These are phyloP conservation scores for Malus hybrid DNA, from an alignment of 331 rosid genomes.

Conservation along the genomic window DNA sequence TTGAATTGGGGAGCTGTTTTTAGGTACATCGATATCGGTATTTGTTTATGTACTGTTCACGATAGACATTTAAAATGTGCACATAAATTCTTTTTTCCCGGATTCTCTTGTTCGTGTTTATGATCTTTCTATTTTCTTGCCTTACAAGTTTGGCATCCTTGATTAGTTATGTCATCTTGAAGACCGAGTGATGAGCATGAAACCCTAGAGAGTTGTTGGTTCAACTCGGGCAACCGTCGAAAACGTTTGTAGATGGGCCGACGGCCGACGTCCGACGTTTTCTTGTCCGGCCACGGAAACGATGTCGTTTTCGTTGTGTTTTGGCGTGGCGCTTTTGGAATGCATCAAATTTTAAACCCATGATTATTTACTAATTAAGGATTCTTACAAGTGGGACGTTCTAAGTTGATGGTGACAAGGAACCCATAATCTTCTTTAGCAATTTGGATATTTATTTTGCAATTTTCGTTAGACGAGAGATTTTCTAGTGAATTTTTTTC, in stretches of 20 bases:
- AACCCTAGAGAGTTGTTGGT: neutral
- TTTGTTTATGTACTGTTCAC: slow-evolving; percentile 55
- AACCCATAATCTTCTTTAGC: slow-evolving; percentile 9
- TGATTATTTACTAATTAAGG: neutral
- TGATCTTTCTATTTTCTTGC: neutral
- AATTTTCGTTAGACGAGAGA: neutral
- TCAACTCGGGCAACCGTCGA: neutral
- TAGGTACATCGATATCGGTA: slow-evolving; percentile 47
- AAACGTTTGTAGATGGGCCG: neutral
- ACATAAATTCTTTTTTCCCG: slow-evolving; percentile 42
- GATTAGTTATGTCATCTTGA: neutral
- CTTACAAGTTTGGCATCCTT: neutral
- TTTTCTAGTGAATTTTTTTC: no score
- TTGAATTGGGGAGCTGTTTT: slow-evolving; percentile 50
- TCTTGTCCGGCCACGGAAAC: neutral
- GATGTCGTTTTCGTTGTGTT: neutral
- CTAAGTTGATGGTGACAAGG: slow-evolving; percentile 35
- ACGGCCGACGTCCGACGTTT: neutral
- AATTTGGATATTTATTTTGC: neutral
- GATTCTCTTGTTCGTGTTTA: neutral
- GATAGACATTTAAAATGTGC: slow-evolving; percentile 69
- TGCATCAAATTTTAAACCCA: neutral
- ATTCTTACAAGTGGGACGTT: slow-evolving; percentile 13
- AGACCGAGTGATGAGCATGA: neutral
- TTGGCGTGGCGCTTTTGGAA: neutral